Conservation (phyloP, 129 eudicot species). For the Solidago caesia region DNA sequence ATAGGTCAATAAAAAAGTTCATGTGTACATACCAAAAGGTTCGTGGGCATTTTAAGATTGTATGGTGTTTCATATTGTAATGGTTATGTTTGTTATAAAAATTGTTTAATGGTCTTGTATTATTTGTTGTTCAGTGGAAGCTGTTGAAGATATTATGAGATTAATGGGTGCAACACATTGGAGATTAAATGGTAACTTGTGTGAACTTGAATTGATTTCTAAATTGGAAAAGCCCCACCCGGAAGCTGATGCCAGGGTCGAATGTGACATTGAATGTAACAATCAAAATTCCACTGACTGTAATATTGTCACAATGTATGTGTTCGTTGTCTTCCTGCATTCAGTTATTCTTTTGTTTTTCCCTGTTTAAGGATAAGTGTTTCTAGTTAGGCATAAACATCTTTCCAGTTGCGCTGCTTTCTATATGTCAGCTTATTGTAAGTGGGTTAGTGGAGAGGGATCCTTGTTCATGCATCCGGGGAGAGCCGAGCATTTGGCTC, state of each 20-base stretch:
- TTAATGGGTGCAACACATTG: conserved; percentile 70
- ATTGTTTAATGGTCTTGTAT: background rate
- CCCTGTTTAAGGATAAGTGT: background rate
- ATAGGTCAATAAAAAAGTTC: no score
- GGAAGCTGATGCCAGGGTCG: conserved; percentile 37
- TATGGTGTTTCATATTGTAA: background rate
- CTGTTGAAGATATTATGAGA: conserved; percentile 47
- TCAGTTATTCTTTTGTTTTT: background rate
- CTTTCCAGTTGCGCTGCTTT: background rate
- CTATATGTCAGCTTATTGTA: background rate
- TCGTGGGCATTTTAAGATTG: background rate
- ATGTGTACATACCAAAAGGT: no score
- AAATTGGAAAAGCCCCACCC: conserved; percentile 30
- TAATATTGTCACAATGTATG: conserved; percentile 60
- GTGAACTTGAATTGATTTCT: conserved; percentile 55
- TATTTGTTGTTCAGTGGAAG: conserved; percentile 45
- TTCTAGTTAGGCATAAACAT: background rate
- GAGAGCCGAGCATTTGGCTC: no score
- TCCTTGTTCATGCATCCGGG: no score
- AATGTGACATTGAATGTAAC: conserved; percentile 54
- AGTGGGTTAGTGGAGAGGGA: background rate
- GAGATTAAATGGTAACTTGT: conserved; percentile 51
- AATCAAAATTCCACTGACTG: conserved; percentile 45
- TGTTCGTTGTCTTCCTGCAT: conserved; percentile 15
- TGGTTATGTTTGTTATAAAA: background rate